Evolutionary conservation across 306 rosid species (phyloP), one percentile per base, ranked within the genome.

Genomic region (Benincasa hispida): DNA sequence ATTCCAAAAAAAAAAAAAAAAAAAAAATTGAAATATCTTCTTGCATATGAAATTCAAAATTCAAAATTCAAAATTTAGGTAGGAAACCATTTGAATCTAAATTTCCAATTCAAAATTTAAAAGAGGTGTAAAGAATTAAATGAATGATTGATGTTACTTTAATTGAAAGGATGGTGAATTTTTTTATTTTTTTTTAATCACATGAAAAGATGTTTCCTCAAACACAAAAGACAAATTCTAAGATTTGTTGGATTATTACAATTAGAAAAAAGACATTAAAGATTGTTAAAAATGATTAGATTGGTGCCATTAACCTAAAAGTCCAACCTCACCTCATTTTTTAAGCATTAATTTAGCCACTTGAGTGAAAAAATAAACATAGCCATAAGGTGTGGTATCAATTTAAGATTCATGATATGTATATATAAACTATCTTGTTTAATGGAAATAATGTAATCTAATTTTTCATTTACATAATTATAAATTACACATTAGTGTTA

Each of bases 171-270:
- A 35, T 32, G 77, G 42, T 74, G 51, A 51, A 30, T 18, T 30
- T 34, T 24, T 54, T 74, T 72, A 72, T n/a, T n/a, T n/a, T n/a
- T n/a, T n/a, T n/a, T n/a, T n/a, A n/a, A n/a, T 72, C 65, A 54
- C 35, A 53, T 74, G 77, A 74, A 74, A 74, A 53, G 66, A 74
- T 54, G 77, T 53, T 30, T 74, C 63, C 77, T 54, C 62, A 34
- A 55, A 74, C 53, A 74, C 65, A 50, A 72, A 48, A 72, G 57
- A 72, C 42, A 72, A 10, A 50, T 34, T 34, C 21, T 18, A 10
- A 54, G 42, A 28, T 51, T 50, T 73, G 56, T 27, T 73, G 58
- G 77, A 73, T 73, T 4, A 51, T 30, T 73, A 53, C 45, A 74
- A 53, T 74, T 54, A 51, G 66, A 74, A 53, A n/a, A 55, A 59